phyloP scores from a whole-genome alignment of 2,329 filamentous ascomycete genomes.

The Fusarium neocosmosporiellum region DNA sequence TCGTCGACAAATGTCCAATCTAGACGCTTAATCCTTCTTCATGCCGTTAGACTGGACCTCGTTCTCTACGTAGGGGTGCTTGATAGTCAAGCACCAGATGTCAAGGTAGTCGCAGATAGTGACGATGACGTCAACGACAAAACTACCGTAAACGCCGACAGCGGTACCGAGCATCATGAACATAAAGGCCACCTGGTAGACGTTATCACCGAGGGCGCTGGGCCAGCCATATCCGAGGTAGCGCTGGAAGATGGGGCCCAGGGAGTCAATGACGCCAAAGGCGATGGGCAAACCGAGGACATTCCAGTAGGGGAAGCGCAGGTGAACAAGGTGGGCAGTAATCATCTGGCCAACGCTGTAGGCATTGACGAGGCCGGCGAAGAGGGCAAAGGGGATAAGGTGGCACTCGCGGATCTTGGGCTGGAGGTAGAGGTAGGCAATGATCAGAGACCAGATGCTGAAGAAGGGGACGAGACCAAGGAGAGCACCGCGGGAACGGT shows the following conservation, averaged over 20 bases:
- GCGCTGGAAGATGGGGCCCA: conserved; percentile 75
- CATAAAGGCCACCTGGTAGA: conserved; percentile 92
- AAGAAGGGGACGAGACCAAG: conserved; percentile 87
- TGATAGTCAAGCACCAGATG: conserved; percentile 98
- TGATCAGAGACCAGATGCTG: conserved; percentile 79
- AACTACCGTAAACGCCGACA: conserved; percentile 94
- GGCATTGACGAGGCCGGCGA: conserved; percentile 89
- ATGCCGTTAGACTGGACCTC: conserved; percentile 40
- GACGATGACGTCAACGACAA: conserved; percentile 96
- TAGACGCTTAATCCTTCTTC: conserved; percentile 53
- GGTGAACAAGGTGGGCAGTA: conserved; percentile 89
- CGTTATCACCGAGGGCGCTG: conserved; percentile 76
- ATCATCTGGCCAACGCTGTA: conserved; percentile 98
- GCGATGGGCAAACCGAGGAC: conserved; percentile 82
- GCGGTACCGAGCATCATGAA: conserved; percentile 88
- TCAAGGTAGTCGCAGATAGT: conserved; percentile 98
- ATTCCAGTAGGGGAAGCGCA: conserved; percentile 91
- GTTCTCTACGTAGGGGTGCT: conserved; percentile 74
- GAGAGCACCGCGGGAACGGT: conserved; percentile 79
- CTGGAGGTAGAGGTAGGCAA: conserved; percentile 84
- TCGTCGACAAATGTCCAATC: background rate
- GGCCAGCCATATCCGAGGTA: conserved; percentile 77
- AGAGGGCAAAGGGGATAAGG: conserved; percentile 89
- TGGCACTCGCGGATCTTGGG: conserved; percentile 85
- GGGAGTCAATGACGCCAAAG: conserved; percentile 81